Base-by-base conservation (phyloP, 2,329 filamentous ascomycete species). In the Monosporascus sp. region DNA sequence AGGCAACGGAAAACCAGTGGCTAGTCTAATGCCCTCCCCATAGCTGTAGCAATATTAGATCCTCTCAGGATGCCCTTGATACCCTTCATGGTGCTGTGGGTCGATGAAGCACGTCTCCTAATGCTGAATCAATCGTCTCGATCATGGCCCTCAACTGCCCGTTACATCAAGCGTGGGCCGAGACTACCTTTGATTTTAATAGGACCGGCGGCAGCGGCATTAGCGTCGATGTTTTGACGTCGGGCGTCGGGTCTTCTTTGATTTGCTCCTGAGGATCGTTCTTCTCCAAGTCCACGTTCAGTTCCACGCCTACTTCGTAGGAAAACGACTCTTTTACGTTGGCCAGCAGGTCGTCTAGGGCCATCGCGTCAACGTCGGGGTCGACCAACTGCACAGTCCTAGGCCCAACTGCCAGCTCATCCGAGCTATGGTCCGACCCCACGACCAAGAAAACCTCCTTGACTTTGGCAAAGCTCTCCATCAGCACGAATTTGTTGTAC, bases 401-500 rank as follows among this genome's bases (percentile, higher is more conserved):
- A 15, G 31, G 14, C 18, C 58, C 48, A 44, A 57, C 49, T 46
- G 18, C 18, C 9, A 44, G 43, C 43, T 60, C 54, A 25, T 60
- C 52, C 18, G 50, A 54, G 37, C 47, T 18, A 36, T 49, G 25
- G 20, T 55, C 52, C 18, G 50, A 49, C 41, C 58, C 57, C 41
- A 72, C 57, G 27, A 75, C 67, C 14, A 76, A 51, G 48, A 69
- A 69, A 43, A 72, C 68, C 62, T 74, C 68, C 55, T 67, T 60
- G 31, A 73, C 62, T 25, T 67, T 61, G 2, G 67, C 67, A 48
- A 77, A 77, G 50, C 69, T 71, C 46, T 73, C 65, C 50, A 78
- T 68, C 43, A 78, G 62, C 24, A 69, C 68, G 35, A 75, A 74
- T 64, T 78, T 78, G 65, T 76, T 77, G 65, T 78, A 79, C 11